A percentile compares a stretch with the other conserved stretches of the same genome.
Conservation (phyloP, 2,329 filamentous ascomycete species). For the Elsinoe fawcettii region DNA sequence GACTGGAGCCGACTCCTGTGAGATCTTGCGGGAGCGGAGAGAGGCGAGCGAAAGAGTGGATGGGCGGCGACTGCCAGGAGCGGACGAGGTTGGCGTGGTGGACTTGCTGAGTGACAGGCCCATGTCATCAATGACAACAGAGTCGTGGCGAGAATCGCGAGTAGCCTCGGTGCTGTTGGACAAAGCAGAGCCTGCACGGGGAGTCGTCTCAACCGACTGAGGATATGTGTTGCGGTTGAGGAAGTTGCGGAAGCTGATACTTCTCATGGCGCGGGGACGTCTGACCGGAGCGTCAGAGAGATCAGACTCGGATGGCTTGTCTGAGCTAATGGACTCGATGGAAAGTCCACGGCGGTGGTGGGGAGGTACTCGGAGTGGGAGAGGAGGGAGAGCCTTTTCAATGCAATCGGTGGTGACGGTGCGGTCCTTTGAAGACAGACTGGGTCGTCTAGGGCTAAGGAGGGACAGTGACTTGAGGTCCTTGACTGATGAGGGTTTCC, state of each 20-base stretch:
- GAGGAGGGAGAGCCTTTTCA: constrained; percentile 18
- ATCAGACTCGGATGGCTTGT: constrained; percentile 14
- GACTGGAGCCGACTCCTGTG: constrained; percentile 13
- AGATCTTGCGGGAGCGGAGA: constrained; percentile 18
- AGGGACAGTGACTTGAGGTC: constrained; percentile 16
- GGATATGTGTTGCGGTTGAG: constrained; percentile 17
- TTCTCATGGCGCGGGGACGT: constrained; percentile 18
- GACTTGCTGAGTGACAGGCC: constrained; percentile 16
- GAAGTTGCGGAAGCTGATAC: constrained; percentile 20
- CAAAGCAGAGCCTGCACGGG: constrained; percentile 11
- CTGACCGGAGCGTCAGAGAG: constrained; percentile 1
- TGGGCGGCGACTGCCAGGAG: constrained; percentile 18
- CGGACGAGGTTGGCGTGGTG: constrained; percentile 11
- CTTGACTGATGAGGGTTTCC: constrained; percentile 17
- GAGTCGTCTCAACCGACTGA: constrained; percentile 8
- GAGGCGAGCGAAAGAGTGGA: constrained; percentile 17
- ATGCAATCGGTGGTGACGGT: constrained; percentile 10
- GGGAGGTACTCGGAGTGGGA: constrained; percentile 17
- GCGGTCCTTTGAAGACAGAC: constrained; percentile 2
- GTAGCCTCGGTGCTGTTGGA: constrained; percentile 13
- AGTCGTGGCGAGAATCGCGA: constrained; percentile 16
- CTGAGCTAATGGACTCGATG: constrained; percentile 16
- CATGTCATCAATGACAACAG: constrained; percentile 18
- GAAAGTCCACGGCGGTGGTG: constrained; percentile 15
- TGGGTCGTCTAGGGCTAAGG: constrained; percentile 9